phyloP scores from a whole-genome alignment of 2,329 filamentous ascomycete species.

The Pseudopithomyces maydicus region DNA sequence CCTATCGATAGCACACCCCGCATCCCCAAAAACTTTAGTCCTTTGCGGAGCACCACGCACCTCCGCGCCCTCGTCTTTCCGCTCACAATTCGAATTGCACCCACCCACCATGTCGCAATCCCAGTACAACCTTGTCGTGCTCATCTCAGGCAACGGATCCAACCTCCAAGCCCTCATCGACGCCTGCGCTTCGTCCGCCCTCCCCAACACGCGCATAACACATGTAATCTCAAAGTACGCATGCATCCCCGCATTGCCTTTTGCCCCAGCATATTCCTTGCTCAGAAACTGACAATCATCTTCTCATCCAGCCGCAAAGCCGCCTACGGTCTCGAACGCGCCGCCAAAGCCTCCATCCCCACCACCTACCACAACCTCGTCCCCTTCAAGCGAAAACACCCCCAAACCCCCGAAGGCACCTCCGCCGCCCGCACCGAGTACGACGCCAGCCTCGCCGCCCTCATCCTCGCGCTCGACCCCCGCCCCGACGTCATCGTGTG shows the following conservation, averaged over 20 bases:
- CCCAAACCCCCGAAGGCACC: constrained; percentile 48
- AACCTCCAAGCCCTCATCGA: constrained; percentile 81
- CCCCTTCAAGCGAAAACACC: constrained; percentile 72
- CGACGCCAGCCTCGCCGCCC: constrained; percentile 73
- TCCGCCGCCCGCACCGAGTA: constrained; percentile 67
- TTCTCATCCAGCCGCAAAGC: constrained; percentile 51
- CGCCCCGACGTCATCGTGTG: constrained; percentile 76
- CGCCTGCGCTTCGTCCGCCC: constrained; percentile 54
- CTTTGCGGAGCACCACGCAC: constrained; percentile 42
- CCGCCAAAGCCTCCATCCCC: constrained; percentile 65
- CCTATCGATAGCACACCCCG: constrained; percentile 50
- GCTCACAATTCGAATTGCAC: constrained; percentile 46
- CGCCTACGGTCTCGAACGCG: constrained; percentile 68
- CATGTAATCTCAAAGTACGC: constrained; percentile 63
- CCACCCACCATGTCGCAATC: constrained; percentile 18
- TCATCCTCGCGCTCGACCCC: constrained; percentile 64
- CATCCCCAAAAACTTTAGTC: constrained; percentile 57
- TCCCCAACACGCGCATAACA: constrained; percentile 60
- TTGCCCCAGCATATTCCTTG: background rate
- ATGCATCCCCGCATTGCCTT: background rate
- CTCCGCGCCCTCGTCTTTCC: constrained; percentile 43
- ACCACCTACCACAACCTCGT: constrained; percentile 83
- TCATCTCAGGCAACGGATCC: constrained; percentile 67
- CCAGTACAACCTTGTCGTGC: constrained; percentile 63
- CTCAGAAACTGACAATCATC: background rate